Conservation (phyloP, 2,329 filamentous ascomycete genomes). For the Cercospora sesami region DNA sequence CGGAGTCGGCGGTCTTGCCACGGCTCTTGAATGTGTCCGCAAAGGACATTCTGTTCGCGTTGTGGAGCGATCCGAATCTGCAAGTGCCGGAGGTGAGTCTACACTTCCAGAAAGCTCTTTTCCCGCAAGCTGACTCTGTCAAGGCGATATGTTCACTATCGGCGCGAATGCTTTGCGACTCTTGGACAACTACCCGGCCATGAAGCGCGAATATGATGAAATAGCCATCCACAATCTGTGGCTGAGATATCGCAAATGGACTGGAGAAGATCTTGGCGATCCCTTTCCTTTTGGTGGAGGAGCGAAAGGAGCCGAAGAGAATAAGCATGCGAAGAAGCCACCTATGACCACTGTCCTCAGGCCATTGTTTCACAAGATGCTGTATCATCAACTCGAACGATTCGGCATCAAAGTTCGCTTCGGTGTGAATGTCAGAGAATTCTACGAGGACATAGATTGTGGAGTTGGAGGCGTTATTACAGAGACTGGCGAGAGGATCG, state of each 20-base stretch:
- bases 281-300: constrained; percentile 17
- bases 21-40: constrained; percentile 31
- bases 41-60: constrained; percentile 30
- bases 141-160: constrained; percentile 44
- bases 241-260: constrained; percentile 26
- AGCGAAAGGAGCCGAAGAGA: constrained; percentile 14
- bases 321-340: constrained; percentile 16
- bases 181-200: constrained; percentile 25
- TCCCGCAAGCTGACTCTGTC: background rate
- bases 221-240: constrained; percentile 27
- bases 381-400: constrained; percentile 27
- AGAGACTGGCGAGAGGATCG: constrained; percentile 44
- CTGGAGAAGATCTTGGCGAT: constrained; percentile 25
- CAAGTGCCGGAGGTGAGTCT: constrained; percentile 17
- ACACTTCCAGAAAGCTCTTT: background rate
- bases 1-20: constrained; percentile 27
- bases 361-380: constrained; percentile 26
- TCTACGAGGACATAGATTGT: constrained; percentile 45
- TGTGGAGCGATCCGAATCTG: constrained; percentile 21
- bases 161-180: constrained; percentile 36
- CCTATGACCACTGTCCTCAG: constrained; percentile 27
- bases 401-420: constrained; percentile 26
- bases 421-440: constrained; percentile 42
- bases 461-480: constrained; percentile 33
- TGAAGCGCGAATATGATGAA: constrained; percentile 26